A percentile compares a stretch with the other conserved stretches of the same genome.
These are phyloP conservation scores for Fomitopsis schrenkii DNA, from an alignment of 1,284 basidiomycete species.

Conservation along the genomic window DNA sequence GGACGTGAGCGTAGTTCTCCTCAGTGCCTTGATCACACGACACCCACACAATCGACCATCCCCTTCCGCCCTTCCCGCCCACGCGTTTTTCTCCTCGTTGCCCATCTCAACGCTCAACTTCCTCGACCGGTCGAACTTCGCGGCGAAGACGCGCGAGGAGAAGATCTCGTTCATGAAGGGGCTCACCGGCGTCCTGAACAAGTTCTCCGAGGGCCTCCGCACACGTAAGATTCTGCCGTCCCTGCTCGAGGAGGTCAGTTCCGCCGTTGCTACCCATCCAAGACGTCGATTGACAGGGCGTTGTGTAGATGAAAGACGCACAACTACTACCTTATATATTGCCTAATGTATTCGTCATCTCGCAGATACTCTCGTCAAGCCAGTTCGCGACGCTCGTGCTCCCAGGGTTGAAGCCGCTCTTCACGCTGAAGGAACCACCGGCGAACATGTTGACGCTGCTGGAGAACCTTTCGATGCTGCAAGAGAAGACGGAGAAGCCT, in stretches of 20 bases:
- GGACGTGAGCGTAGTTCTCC: conserved; percentile 49
- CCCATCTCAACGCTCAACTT: conserved; percentile 97
- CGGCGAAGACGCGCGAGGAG: conserved; percentile 91
- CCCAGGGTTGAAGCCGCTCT: conserved; percentile 88
- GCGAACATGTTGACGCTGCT: conserved; percentile 94
- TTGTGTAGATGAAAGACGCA: conserved; percentile 83
- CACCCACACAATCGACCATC: conserved; percentile 71
- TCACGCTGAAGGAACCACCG: conserved; percentile 90
- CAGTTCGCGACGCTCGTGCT: conserved; percentile 85
- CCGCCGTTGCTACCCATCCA: neutral
- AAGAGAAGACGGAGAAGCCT: conserved; percentile 84
- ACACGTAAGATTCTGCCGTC: conserved; percentile 92
- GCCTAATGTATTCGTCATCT: conserved; percentile 96
- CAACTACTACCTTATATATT: conserved; percentile 92
- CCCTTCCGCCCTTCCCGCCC: conserved; percentile 75
- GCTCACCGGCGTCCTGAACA: conserved; percentile 75
- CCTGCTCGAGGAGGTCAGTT: conserved; percentile 83
- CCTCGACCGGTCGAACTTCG: conserved; percentile 93
- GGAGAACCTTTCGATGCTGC: conserved; percentile 86
- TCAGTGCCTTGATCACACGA: conserved; percentile 78
- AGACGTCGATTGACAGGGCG: neutral
- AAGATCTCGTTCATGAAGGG: conserved; percentile 97
- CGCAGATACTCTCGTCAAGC: conserved; percentile 68
- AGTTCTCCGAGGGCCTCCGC: conserved; percentile 85
- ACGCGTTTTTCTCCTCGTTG: conserved; percentile 93